Conservation (phyloP, 2,329 filamentous ascomycete species). For the Aspergillus luchuensis region DNA sequence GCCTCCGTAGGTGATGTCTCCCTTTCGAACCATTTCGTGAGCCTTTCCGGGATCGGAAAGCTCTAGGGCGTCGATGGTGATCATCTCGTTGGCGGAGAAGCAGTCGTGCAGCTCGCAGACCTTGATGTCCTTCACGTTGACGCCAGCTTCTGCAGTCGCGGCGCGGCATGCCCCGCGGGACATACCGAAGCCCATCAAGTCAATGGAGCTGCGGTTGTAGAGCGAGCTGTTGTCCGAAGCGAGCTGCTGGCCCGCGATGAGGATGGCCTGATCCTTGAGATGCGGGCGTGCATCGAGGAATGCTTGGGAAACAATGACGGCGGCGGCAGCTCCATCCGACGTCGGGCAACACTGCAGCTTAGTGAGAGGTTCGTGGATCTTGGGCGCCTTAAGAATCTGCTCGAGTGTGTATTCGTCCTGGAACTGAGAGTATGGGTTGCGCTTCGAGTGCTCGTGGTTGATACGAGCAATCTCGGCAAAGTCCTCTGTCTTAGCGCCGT, state of each 20-base stretch:
- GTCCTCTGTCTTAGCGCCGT: conserved; percentile 79
- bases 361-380: conserved; percentile 83
- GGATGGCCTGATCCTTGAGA: conserved; percentile 77
- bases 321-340: conserved; percentile 86
- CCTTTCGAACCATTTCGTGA: conserved; percentile 82
- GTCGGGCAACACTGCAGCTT: conserved; percentile 99
- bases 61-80: conserved; percentile 82
- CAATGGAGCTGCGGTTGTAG: conserved; percentile 79
- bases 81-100: conserved; percentile 94
- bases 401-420: conserved; percentile 86
- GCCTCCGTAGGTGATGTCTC: conserved; percentile 89
- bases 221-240: conserved; percentile 80
- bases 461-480: conserved; percentile 93
- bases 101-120: conserved; percentile 96
- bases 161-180: conserved; percentile 66
- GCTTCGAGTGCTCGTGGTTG: conserved; percentile 88
- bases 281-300: conserved; percentile 86
- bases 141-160: conserved; percentile 71
- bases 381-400: conserved; percentile 72
- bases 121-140: conserved; percentile 67
- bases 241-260: conserved; percentile 84
- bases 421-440: conserved; percentile 98
- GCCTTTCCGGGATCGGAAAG: conserved; percentile 78
- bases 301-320: conserved; percentile 81
- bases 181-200: conserved; percentile 90